Conservation (phyloP, 148 eudicot genomes). For the Rhododendron ovatum region DNA sequence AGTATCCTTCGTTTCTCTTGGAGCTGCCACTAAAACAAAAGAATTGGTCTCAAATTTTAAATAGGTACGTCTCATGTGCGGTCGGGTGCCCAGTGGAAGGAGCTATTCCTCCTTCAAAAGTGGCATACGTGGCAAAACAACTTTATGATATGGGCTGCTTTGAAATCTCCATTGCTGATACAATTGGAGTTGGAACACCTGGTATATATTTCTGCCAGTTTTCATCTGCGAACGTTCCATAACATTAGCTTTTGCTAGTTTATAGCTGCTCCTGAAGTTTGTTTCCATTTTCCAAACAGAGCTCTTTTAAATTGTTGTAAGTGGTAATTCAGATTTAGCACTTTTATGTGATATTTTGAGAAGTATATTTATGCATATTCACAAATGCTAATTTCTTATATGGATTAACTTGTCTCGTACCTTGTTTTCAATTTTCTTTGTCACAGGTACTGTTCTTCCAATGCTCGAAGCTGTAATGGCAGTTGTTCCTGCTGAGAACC, state of each 20-base stretch:
- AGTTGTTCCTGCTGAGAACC: slow-evolving; percentile 49
- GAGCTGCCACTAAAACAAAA: not conserved
- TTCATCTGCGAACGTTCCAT: not conserved
- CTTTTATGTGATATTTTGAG: not conserved
- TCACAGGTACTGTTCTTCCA: slow-evolving; percentile 52
- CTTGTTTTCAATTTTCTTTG: slow-evolving; percentile 12
- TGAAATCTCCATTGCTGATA: slow-evolving; percentile 92
- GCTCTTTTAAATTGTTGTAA: not conserved
- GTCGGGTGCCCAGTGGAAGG: slow-evolving; percentile 98
- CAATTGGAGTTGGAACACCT: slow-evolving; percentile 83
- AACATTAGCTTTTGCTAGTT: not conserved
- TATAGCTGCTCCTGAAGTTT: not conserved
- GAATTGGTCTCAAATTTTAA: slow-evolving; percentile 11
- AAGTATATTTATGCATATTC: not conserved
- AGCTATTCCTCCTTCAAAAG: slow-evolving; percentile 66
- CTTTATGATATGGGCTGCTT: slow-evolving; percentile 93
- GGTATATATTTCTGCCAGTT: slow-evolving; percentile 36
- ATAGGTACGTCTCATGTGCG: slow-evolving; percentile 86
- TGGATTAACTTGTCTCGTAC: not conserved
- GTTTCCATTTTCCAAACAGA: not conserved
- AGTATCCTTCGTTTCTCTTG: not conserved
- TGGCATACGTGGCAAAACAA: slow-evolving; percentile 86
- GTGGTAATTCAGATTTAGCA: not conserved
- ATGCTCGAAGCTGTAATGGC: slow-evolving; percentile 68
- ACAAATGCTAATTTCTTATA: not conserved